Percentiles rank a stretch among this genome's conserved stretches.
These are phyloP conservation scores for Eutypa lata DNA, from an alignment of 2,329 filamentous ascomycete genomes.

Conservation along the genomic window DNA sequence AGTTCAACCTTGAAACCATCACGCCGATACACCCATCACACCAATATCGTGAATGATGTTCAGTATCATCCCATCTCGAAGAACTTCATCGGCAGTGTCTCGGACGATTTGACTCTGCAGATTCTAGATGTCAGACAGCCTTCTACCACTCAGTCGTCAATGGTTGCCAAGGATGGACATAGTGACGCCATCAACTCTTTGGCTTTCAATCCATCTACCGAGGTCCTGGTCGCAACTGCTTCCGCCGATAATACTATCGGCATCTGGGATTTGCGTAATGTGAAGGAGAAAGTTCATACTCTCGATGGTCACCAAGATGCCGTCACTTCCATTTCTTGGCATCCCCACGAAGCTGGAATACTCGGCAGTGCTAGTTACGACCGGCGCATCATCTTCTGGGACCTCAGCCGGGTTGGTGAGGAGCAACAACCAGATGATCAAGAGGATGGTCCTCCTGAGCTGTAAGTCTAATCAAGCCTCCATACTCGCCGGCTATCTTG, in stretches of 20 bases:
- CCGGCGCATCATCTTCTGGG: slow-evolving; percentile 93
- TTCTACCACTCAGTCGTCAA: slow-evolving; percentile 63
- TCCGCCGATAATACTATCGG: slow-evolving; percentile 94
- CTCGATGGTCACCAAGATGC: slow-evolving; percentile 85
- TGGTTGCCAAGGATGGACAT: slow-evolving; percentile 72
- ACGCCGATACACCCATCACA: slow-evolving; percentile 82
- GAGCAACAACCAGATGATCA: slow-evolving; percentile 94
- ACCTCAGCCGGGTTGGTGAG: slow-evolving; percentile 84
- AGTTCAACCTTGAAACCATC: slow-evolving; percentile 68
- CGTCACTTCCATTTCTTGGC: slow-evolving; percentile 91
- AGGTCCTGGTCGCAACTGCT: slow-evolving; percentile 85
- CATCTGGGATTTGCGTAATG: slow-evolving; percentile 90
- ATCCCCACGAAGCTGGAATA: slow-evolving; percentile 84
- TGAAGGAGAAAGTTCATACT: slow-evolving; percentile 85
- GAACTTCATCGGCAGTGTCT: slow-evolving; percentile 86
- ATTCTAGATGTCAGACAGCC: slow-evolving; percentile 80
- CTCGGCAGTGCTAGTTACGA: slow-evolving; percentile 92
- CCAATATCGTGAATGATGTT: slow-evolving; percentile 91
- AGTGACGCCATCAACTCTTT: slow-evolving; percentile 93
- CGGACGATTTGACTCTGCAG: slow-evolving; percentile 90
- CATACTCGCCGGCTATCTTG: slow-evolving; percentile 1
- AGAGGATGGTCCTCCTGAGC: slow-evolving; percentile 90
- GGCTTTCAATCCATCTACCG: slow-evolving; percentile 88
- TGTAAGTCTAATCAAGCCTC: slow-evolving; percentile 57
- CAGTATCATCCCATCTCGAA: slow-evolving; percentile 88